A percentile compares a stretch with the other conserved stretches of the same genome.
These are phyloP conservation scores for Hypomyces perniciosus DNA, from an alignment of 2,329 filamentous ascomycete species.

Conservation along the genomic window DNA sequence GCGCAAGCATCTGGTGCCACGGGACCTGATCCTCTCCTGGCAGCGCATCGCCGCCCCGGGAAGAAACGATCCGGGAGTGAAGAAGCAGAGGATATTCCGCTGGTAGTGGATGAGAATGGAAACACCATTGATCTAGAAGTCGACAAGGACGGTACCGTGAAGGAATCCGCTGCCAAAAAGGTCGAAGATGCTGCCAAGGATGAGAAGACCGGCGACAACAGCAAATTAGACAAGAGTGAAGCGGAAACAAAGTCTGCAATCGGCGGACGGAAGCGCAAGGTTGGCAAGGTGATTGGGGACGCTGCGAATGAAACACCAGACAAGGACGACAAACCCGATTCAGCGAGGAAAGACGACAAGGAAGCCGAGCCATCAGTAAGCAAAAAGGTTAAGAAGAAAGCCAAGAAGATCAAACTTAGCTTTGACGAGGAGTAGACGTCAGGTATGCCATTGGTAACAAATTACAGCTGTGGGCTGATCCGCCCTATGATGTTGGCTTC, in stretches of 20 bases:
- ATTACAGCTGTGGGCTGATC: too few relatives aligned
- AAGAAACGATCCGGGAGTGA: slow-evolving; percentile 56
- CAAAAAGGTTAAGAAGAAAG: slow-evolving; percentile 44
- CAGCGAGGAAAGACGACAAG: slow-evolving; percentile 11
- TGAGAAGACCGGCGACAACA: slow-evolving; percentile 30
- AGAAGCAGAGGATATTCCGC: slow-evolving; percentile 69
- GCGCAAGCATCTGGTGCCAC: slow-evolving; percentile 44
- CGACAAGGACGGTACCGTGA: slow-evolving; percentile 38
- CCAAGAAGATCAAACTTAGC: slow-evolving; percentile 62
- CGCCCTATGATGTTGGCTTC: not conserved
- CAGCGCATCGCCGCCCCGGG: slow-evolving; percentile 41
- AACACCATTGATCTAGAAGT: slow-evolving; percentile 52
- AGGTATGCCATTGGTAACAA: not conserved
- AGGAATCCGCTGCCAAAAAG: slow-evolving; percentile 22
- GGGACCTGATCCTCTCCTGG: slow-evolving; percentile 48
- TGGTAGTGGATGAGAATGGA: slow-evolving; percentile 67
- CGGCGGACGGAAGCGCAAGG: slow-evolving; percentile 49
- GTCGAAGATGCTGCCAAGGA: slow-evolving; percentile 17
- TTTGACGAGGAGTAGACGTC: slow-evolving; percentile 56
- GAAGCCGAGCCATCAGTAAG: slow-evolving; percentile 22
- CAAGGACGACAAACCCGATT: slow-evolving; percentile 10
- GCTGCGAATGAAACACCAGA: slow-evolving; percentile 22
- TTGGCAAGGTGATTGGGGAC: slow-evolving; percentile 31
- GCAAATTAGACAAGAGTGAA: slow-evolving; percentile 20
- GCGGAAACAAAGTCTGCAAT: slow-evolving; percentile 25